Evolutionary conservation across 2,329 filamentous ascomycete species (phyloP).

Genomic region (Hypoxylon sp.): DNA sequence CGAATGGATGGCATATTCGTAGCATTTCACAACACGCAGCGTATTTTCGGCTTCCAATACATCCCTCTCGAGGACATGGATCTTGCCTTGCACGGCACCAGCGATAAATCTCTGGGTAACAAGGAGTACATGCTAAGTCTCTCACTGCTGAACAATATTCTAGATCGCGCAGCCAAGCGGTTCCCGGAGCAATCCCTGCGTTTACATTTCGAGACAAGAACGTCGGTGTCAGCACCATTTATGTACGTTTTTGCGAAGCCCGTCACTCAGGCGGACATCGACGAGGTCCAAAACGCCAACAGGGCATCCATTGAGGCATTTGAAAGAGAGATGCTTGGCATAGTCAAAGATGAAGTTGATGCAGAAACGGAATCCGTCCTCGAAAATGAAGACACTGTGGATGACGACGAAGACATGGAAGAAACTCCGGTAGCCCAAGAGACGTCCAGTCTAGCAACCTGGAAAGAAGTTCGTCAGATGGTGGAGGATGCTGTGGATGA

Average conservation of each 20-base stretch:
- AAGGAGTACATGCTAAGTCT: slow-evolving; percentile 86
- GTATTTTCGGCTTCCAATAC: slow-evolving; percentile 98
- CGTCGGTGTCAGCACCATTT: slow-evolving; percentile 60
- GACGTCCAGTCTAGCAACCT: slow-evolving; percentile 51
- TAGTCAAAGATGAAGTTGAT: slow-evolving; percentile 48
- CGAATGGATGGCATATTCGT: slow-evolving; percentile 99
- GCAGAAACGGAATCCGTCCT: slow-evolving; percentile 31
- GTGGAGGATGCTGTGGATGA: slow-evolving; percentile 66
- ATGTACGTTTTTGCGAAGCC: slow-evolving; percentile 95
- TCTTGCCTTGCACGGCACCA: slow-evolving; percentile 81
- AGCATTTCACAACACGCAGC: slow-evolving; percentile 91
- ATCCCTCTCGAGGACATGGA: slow-evolving; percentile 89
- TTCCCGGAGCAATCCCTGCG: slow-evolving; percentile 82
- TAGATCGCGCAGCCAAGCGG: slow-evolving; percentile 76
- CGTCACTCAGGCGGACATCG: slow-evolving; percentile 74
- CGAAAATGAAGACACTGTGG: slow-evolving; percentile 38
- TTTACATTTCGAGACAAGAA: slow-evolving; percentile 81
- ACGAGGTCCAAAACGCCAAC: slow-evolving; percentile 74
- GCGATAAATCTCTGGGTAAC: slow-evolving; percentile 72
- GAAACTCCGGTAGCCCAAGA: slow-evolving; percentile 37
- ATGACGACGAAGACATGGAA: slow-evolving; percentile 37
- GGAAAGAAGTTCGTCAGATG: slow-evolving; percentile 62
- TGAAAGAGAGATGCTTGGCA: slow-evolving; percentile 67
- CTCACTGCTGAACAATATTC: slow-evolving; percentile 76
- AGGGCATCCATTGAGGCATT: slow-evolving; percentile 72